These are phyloP conservation scores for Exophiala calicioides DNA, from an alignment of 2,329 filamentous ascomycete genomes.

Conservation along the genomic window DNA sequence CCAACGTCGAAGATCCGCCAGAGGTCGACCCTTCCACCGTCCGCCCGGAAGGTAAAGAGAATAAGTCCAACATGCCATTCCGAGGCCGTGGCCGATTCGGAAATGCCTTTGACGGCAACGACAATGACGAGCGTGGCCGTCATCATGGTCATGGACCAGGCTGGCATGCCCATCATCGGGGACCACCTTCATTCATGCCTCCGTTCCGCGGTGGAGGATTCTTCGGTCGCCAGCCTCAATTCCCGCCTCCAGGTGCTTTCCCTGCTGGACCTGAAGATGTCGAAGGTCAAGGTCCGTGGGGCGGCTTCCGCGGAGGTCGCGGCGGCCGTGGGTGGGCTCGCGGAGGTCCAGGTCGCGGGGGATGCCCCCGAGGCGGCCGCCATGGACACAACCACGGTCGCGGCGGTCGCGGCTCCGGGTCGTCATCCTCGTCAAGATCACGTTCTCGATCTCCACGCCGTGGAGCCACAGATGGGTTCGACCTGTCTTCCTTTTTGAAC, in stretches of 20 bases:
- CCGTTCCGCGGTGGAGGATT: slow-evolving; percentile 1
- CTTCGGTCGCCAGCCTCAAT: slow-evolving; percentile 4
- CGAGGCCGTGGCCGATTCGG: slow-evolving; percentile 30
- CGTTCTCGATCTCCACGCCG: slow-evolving; percentile 29
- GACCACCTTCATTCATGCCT: slow-evolving; percentile 21
- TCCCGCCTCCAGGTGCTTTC: slow-evolving; percentile 3
- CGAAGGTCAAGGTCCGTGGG: slow-evolving; percentile 9
- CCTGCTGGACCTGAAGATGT: slow-evolving; percentile 15
- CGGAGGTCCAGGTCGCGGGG: slow-evolving; percentile 4
- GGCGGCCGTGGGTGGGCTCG: slow-evolving; percentile 5
- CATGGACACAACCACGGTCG: slow-evolving; percentile 23
- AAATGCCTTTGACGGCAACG: slow-evolving; percentile 21
- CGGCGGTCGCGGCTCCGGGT: too few species aligned
- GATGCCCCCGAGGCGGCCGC: slow-evolving; percentile 5
- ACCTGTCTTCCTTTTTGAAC: slow-evolving; percentile 33
- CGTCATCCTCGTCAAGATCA: too few species aligned
- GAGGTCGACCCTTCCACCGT: slow-evolving; percentile 30
- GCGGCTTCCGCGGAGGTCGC: slow-evolving; percentile 4
- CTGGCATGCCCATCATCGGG: slow-evolving; percentile 15
- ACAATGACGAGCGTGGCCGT: slow-evolving; percentile 4
- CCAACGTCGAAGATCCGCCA: slow-evolving; percentile 27
- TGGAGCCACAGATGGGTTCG: slow-evolving; percentile 21
- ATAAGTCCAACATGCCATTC: slow-evolving; percentile 19
- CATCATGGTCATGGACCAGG: slow-evolving; percentile 19
- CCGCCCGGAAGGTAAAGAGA: slow-evolving; percentile 11